Conservation (phyloP, 331 rosid species). For the Dryas integrifolia region DNA sequence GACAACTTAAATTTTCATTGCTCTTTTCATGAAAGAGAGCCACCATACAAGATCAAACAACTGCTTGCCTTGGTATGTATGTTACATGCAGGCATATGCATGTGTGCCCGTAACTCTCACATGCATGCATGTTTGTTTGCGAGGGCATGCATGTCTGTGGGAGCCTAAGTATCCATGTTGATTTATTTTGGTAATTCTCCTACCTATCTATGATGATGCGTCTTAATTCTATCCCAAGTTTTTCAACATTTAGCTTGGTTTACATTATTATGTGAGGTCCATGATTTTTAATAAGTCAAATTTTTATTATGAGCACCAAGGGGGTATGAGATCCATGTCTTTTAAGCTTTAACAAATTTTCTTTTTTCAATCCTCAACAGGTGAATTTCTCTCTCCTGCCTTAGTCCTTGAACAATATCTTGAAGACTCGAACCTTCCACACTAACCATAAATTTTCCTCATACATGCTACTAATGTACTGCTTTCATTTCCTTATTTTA, state of each 20-base stretch:
- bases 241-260: neutral
- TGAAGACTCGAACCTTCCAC: neutral
- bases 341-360: neutral
- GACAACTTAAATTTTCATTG: neutral
- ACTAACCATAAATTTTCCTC: too few relatives aligned
- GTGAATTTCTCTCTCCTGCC: neutral
- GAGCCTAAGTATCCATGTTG: neutral
- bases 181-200: neutral
- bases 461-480: too few relatives aligned
- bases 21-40: neutral
- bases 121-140: neutral
- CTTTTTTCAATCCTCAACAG: neutral
- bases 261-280: too few relatives aligned
- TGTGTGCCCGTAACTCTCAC: too few relatives aligned
- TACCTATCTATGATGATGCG: neutral
- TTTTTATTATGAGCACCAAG: neutral
- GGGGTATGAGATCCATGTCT: neutral
- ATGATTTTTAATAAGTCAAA: neutral
- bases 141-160: too few relatives aligned
- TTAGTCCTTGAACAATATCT: neutral
- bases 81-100: neutral
- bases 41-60: neutral
- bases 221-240: neutral
- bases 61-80: neutral
- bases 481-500: too few relatives aligned